phyloP scores from a whole-genome alignment of 2,329 filamentous ascomycete species.

The Daldinia sp. region DNA sequence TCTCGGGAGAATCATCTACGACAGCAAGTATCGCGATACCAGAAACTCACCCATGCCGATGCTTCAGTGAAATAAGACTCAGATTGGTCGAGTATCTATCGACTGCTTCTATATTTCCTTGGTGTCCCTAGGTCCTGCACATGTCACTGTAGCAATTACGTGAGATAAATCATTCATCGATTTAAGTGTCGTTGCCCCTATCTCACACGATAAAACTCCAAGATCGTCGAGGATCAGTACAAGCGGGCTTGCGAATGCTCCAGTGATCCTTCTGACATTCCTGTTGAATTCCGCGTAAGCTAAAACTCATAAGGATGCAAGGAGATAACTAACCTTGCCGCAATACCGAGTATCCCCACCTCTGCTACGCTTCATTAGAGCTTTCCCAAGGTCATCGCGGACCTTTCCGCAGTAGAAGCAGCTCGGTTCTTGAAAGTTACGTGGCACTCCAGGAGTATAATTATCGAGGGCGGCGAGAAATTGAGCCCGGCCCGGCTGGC shows the following conservation, averaged over 20 bases:
- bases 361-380: not conserved
- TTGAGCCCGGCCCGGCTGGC: constrained; percentile 30
- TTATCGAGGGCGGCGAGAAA: constrained; percentile 38
- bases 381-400: constrained; percentile 5
- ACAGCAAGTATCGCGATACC: too few relatives aligned
- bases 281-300: not conserved
- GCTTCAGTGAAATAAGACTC: not conserved
- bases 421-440: constrained; percentile 34
- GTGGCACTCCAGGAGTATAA: constrained; percentile 34
- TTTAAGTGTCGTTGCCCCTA: not conserved
- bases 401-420: constrained; percentile 40
- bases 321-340: not conserved
- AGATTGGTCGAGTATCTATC: not conserved
- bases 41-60: too few relatives aligned
- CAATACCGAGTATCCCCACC: not conserved
- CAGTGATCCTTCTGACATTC: not conserved
- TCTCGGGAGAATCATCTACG: too few relatives aligned
- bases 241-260: not conserved
- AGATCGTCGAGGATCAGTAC: not conserved
- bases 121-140: not conserved
- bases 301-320: not conserved
- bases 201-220: not conserved
- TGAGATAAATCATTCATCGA: too few relatives aligned
- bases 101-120: not conserved
- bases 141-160: not conserved